A percentile compares a stretch with the other conserved stretches of the same genome.
These are phyloP conservation scores for Crotalaria pallida DNA, from an alignment of 306 rosid species.

Conservation along the genomic window DNA sequence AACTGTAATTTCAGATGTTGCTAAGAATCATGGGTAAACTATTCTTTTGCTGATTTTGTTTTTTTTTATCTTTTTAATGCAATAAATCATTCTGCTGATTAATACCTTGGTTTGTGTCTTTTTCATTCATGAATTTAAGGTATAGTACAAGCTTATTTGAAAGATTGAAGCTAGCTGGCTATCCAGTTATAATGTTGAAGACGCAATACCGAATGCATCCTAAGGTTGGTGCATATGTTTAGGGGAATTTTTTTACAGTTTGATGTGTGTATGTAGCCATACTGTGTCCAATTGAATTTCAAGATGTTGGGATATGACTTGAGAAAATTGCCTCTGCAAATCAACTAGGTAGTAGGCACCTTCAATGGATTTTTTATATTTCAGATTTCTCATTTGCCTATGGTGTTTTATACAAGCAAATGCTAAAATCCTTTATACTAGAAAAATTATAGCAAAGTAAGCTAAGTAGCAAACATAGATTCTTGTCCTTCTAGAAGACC, in stretches of 20 bases:
- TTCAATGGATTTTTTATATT: background rate
- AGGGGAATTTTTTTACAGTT: background rate
- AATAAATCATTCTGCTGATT: background rate
- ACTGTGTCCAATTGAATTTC: constrained; percentile 3
- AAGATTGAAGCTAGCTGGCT: constrained; percentile 79
- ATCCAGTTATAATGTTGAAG: constrained; percentile 95
- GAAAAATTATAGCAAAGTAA: background rate
- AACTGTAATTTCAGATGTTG: constrained; percentile 76
- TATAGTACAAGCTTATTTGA: constrained; percentile 85
- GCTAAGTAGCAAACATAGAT: background rate
- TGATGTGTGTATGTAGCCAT: background rate
- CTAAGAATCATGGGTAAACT: constrained; percentile 63
- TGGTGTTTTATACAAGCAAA: constrained; percentile 1
- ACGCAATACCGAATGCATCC: constrained; percentile 99
- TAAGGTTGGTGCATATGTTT: constrained; percentile 56
- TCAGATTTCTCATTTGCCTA: background rate
- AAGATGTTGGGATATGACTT: background rate
- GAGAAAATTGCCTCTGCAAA: background rate
- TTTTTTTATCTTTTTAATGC: background rate
- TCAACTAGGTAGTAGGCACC: background rate
- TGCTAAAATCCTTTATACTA: background rate
- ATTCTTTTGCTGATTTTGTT: background rate
- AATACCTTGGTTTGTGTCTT: background rate
- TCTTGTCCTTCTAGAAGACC: constrained; percentile 11
- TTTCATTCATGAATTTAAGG: constrained; percentile 43